Conservation (phyloP, 805 yeast genomes). For the Spathaspora passalidarum region DNA sequence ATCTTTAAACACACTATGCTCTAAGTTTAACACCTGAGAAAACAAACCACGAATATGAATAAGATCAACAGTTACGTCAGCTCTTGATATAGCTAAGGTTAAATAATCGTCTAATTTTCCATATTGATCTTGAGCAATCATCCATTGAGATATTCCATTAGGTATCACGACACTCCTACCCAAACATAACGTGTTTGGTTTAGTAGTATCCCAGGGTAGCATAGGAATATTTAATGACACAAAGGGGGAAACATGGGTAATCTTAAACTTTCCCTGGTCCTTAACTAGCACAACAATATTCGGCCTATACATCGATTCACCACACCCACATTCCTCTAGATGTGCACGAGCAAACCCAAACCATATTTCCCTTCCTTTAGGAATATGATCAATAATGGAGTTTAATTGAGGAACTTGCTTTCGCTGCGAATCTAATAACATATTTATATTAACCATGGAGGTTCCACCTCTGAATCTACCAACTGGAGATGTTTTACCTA, state of each 20-base stretch:
- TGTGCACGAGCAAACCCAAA: slow-evolving; percentile 40
- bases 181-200: slow-evolving; percentile 17
- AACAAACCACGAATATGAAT: slow-evolving; percentile 32
- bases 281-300: slow-evolving; percentile 29
- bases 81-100: slow-evolving; percentile 31
- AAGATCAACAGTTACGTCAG: slow-evolving; percentile 32
- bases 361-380: slow-evolving; percentile 30
- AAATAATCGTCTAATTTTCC: slow-evolving; percentile 19
- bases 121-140: slow-evolving; percentile 7
- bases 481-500: slow-evolving; percentile 10
- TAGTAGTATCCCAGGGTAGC: slow-evolving; percentile 24
- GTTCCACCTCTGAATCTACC: slow-evolving; percentile 39
- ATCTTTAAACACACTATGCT: slow-evolving; percentile 2
- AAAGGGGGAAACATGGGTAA: slow-evolving; percentile 30
- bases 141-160: slow-evolving; percentile 30
- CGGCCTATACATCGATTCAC: slow-evolving; percentile 34
- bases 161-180: slow-evolving; percentile 28
- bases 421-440: slow-evolving; percentile 14
- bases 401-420: slow-evolving; percentile 13
- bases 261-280: slow-evolving; percentile 15
- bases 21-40: slow-evolving; percentile 6
- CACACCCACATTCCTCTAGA: slow-evolving; percentile 35
- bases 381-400: slow-evolving; percentile 12
- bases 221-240: slow-evolving; percentile 29
- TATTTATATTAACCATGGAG: slow-evolving; percentile 23